Evolutionary conservation across 2,329 filamentous ascomycete genomes (phyloP).

Genomic region (Orbilia blumenaviensis): DNA sequence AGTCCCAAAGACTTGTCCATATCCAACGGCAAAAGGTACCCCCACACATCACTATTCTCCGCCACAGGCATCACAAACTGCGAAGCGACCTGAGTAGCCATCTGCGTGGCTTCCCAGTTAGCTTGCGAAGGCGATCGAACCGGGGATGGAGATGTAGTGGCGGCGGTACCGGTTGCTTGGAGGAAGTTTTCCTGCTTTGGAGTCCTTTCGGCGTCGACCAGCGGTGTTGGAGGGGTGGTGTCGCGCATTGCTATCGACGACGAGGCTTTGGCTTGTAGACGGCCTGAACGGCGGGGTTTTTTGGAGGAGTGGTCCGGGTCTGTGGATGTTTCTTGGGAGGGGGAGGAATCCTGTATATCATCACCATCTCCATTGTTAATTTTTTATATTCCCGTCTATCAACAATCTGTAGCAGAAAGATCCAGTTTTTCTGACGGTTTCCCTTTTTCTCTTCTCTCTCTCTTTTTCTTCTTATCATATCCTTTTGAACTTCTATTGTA

Average conservation of each 20-base stretch:
- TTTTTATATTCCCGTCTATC: too few species aligned
- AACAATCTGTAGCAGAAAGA: too few species aligned
- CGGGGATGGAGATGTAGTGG: constrained; percentile 74
- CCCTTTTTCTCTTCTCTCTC: too few species aligned
- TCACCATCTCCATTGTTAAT: too few species aligned
- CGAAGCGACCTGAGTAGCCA: constrained; percentile 75
- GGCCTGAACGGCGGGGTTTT: constrained; percentile 82
- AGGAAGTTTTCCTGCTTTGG: constrained; percentile 69
- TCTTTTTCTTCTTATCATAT: not conserved
- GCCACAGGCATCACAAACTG: constrained; percentile 83
- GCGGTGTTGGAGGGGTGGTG: constrained; percentile 80
- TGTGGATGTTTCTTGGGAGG: constrained; percentile 20
- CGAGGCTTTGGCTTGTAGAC: constrained; percentile 68
- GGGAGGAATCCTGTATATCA: constrained; percentile 32
- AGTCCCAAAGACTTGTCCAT: constrained; percentile 65
- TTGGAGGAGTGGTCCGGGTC: constrained; percentile 65
- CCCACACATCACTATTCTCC: constrained; percentile 78
- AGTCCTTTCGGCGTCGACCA: constrained; percentile 66
- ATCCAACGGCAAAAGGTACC: constrained; percentile 86
- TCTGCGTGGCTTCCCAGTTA: constrained; percentile 47
- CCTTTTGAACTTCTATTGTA: too few species aligned
- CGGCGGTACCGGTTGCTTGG: constrained; percentile 64
- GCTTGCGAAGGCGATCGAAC: constrained; percentile 68
- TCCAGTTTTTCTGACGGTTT: too few species aligned
- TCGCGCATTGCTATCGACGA: constrained; percentile 66